Evolutionary conservation across 2,329 filamentous ascomycete species (phyloP).

Genomic region (Colletotrichum sojae): DNA sequence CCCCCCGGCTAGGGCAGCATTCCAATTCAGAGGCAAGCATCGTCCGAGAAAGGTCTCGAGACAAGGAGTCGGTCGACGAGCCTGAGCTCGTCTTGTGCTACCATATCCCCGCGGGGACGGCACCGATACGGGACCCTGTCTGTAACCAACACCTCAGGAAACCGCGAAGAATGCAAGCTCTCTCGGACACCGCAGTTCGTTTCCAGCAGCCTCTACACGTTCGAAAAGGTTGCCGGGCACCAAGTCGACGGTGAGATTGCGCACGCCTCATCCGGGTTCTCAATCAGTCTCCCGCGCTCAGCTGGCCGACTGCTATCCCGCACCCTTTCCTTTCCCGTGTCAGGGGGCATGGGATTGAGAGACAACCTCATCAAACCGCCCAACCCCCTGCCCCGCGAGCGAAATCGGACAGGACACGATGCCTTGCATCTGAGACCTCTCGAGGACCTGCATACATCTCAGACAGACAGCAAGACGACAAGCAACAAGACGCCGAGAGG

Average conservation of each 20-base stretch:
- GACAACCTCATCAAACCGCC: conserved; percentile 18
- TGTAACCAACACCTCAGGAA: no score
- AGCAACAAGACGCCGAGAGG: not conserved
- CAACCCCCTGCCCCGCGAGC: conserved; percentile 2
- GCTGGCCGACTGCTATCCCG: not conserved
- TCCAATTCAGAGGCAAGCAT: not conserved
- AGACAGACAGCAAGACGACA: conserved; percentile 23
- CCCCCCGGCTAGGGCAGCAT: not conserved
- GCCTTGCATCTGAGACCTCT: conserved; percentile 29
- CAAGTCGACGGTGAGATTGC: conserved; percentile 15
- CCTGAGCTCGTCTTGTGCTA: no score
- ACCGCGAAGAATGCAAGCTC: not conserved
- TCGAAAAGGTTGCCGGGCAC: not conserved
- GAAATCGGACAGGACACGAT: conserved; percentile 22
- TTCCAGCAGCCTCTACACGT: not conserved
- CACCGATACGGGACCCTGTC: no score
- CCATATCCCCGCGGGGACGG: no score
- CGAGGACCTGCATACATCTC: conserved; percentile 21
- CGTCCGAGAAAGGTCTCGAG: no score
- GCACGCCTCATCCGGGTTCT: conserved; percentile 6
- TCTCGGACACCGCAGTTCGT: conserved; percentile 9
- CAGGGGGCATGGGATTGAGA: conserved; percentile 10
- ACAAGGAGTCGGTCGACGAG: no score
- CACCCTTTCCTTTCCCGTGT: conserved; percentile 13
- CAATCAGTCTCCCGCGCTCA: not conserved